phyloP scores from a whole-genome alignment of 2,329 filamentous ascomycete species.

The Trichophaea hybrida region DNA sequence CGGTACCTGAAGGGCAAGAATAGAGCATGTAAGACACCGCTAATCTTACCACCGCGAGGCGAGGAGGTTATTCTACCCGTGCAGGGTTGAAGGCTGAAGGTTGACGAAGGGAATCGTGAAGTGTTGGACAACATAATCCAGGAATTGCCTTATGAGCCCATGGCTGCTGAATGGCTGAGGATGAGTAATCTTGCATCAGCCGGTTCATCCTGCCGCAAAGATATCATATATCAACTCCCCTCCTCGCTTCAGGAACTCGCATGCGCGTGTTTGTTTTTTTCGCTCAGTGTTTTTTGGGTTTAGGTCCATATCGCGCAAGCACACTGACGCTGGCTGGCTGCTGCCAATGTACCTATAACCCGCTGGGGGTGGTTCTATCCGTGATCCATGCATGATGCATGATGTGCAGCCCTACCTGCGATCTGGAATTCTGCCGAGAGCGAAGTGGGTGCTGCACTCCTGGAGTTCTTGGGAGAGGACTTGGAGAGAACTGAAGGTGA shows the following conservation, averaged over 20 bases:
- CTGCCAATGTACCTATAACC: background rate
- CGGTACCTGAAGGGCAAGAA: no score
- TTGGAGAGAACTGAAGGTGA: background rate
- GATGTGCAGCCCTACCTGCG: background rate
- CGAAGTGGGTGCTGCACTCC: background rate
- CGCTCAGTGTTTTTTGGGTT: background rate
- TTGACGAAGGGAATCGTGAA: no score
- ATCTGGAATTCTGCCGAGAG: background rate
- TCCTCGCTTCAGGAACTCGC: background rate
- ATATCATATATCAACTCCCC: background rate
- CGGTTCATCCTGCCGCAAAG: background rate
- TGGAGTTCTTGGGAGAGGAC: background rate
- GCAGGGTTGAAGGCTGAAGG: no score
- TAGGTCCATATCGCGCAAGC: background rate
- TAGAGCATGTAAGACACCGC: no score
- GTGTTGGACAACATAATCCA: no score
- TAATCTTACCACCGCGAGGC: no score
- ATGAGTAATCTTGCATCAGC: no score
- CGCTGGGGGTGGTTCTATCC: background rate
- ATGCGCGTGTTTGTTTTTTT: background rate
- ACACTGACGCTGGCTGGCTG: background rate
- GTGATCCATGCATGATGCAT: background rate
- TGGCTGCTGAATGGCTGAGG: no score
- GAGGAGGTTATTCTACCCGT: no score
- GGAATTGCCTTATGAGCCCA: no score